Percentiles rank a stretch among this genome's conserved stretches.
Evolutionary conservation across 495 filamentous ascomycete genomes (phyloP).

Genomic region (Hyaloscypha variabilis): DNA sequence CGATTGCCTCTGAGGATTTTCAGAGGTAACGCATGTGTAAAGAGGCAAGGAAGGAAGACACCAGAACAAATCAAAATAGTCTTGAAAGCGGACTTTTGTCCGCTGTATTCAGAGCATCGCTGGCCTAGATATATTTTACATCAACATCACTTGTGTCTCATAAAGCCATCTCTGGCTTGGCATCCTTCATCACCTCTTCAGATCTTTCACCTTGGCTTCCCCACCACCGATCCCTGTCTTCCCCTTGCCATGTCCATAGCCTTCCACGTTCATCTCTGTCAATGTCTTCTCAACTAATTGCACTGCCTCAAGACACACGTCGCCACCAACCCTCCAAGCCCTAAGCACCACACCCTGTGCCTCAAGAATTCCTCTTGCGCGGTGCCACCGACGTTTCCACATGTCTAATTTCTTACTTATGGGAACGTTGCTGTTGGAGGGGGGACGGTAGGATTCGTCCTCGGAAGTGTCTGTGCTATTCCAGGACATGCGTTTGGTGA

Average conservation of each 20-base stretch:
- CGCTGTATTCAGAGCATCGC: background rate
- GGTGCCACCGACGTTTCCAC: slow-evolving; percentile 78
- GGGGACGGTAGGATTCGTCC: slow-evolving; percentile 22
- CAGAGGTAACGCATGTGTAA: too few relatives aligned
- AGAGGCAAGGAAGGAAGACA: background rate
- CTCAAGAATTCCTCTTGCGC: slow-evolving; percentile 71
- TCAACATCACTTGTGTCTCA: background rate
- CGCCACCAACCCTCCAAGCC: slow-evolving; percentile 84
- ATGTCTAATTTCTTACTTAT: slow-evolving; percentile 79
- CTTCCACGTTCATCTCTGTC: slow-evolving; percentile 38
- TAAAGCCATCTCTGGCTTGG: background rate
- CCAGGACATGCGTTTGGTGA: slow-evolving; percentile 24
- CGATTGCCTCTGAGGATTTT: too few relatives aligned
- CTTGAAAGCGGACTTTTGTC: background rate
- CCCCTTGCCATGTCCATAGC: slow-evolving; percentile 31
- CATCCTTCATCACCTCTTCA: slow-evolving; percentile 20
- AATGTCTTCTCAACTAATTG: slow-evolving; percentile 49
- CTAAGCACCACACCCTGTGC: slow-evolving; percentile 71
- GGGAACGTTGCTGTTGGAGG: slow-evolving; percentile 33
- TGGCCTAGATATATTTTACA: background rate
- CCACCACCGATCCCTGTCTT: slow-evolving; percentile 28
- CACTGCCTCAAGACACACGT: slow-evolving; percentile 61
- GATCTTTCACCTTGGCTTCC: slow-evolving; percentile 31
- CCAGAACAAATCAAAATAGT: background rate
- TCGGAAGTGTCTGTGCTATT: slow-evolving; percentile 24